Percentiles rank a stretch among this genome's conserved stretches.
Evolutionary conservation across 768 basidiomycete genomes (phyloP).

Genomic region (Udeniomyces megalosporus): DNA sequence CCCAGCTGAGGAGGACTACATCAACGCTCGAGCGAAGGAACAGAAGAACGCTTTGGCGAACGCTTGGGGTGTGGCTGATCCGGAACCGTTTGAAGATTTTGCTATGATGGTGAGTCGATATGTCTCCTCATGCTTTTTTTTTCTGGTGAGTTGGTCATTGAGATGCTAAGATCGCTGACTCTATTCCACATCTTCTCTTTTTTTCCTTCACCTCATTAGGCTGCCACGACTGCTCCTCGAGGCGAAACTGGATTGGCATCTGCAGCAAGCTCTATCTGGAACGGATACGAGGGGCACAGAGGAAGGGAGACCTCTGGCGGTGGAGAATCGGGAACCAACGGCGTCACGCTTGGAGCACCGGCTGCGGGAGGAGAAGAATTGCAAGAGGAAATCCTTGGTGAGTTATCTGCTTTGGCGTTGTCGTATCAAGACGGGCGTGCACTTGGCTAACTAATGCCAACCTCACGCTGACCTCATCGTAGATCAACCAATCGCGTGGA

Average conservation of each 20-base stretch:
- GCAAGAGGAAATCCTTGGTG: slow-evolving; percentile 4
- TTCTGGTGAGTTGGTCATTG: background rate
- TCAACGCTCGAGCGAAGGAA: slow-evolving; percentile 42
- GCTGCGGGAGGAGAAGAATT: background rate
- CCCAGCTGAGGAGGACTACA: slow-evolving; percentile 14
- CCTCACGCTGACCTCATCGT: background rate
- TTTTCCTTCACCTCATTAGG: background rate
- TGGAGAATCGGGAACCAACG: background rate
- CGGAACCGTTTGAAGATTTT: slow-evolving; percentile 80
- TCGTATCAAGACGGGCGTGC: background rate
- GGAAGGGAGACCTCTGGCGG: background rate
- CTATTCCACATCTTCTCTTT: background rate
- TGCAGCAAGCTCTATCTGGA: slow-evolving; percentile 55
- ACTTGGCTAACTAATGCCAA: background rate
- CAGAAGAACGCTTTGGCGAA: slow-evolving; percentile 78
- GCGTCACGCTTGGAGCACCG: background rate
- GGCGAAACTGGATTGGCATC: slow-evolving; percentile 30
- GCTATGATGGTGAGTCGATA: slow-evolving; percentile 27
- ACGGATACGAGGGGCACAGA: slow-evolving; percentile 41
- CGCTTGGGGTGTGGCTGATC: slow-evolving; percentile 85
- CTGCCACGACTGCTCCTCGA: background rate
- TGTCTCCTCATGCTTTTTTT: background rate
- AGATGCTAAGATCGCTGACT: background rate
- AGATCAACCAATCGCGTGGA: background rate
- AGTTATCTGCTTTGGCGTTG: background rate